Base-by-base conservation (phyloP, 306 rosid genomes). In the Quercus bicolor region DNA sequence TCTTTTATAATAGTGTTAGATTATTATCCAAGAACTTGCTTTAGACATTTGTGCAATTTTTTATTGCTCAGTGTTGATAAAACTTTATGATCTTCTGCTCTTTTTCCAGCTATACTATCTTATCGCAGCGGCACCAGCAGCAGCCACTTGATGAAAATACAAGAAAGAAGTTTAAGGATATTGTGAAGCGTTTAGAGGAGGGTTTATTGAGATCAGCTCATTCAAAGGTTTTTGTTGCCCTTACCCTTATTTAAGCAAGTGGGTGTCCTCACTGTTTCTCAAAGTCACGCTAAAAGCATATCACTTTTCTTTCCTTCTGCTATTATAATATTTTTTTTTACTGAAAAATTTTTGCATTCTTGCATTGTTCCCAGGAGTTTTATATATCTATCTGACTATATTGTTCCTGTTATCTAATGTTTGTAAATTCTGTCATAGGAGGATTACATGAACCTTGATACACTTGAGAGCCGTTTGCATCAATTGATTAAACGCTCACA, bases 101-200 rank as follows among this genome's bases (percentile, higher is more conserved):
- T 13, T 56, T 73, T 82, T 85, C 73, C 94, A 95, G 99, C 74
- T 84, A 3, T 81, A 85, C 78, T 16, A 78, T 85, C 57, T 18
- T 95, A 77, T 29, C 69, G 77, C 92, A 78, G 65, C 88, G 91
- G 75, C 80, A 54, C 45, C 76, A 69, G 3, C 93, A 78, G 45
- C 86, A 69, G 18, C 79, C 83, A 13, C 72, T 82, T 57, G 73
- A 77, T 68, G 99, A 95, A 5, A 3, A 13, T 12, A 79, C 84
- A 1, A 85, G 28, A 59, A 81, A 10, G 79, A 95, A 6, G 87
- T 76, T 84, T 45, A 83, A 56, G 83, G 94, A 91, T 84, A 77
- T 95, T 70, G 93, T 88, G 53, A 93, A 88, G 83, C 95, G 92
- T 68, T 72, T 95, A 74, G 99, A 95, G 85, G 99, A 91, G 89